Base-by-base conservation (phyloP, 352 stramenopile species). In the Thalassiosira livingstoniorum region DNA sequence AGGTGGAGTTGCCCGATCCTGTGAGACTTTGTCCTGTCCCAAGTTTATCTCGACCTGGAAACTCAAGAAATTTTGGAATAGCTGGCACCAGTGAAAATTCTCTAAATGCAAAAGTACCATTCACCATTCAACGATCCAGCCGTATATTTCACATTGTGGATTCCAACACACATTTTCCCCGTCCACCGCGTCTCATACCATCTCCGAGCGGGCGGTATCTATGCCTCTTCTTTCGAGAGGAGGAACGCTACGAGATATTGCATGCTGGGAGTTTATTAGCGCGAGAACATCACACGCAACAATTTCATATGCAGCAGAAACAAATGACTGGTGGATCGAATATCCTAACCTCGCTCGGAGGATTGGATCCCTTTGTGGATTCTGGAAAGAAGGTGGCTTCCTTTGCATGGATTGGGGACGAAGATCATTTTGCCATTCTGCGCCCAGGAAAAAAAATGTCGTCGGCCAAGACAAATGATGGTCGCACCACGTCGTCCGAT, bases 371-470 rank as follows among this genome's bases (percentile, higher is more conserved):
- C 32, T 81, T 55, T 32, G 84, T 89, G 27, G 84, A 80, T 65
- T 85, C 51, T 31, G 90, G 77, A 61, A 74, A 37, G 45, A 60
- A 80, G n/a, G 77, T 93, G 27, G 51, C 80, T 11, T 89, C 84
- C 15, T 92, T 94, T 85, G 88, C 87, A n/a, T 94, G 90, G 90
- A 54, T 94, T 7, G 90, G 88, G 2, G 85, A 92, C 72, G 81
- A 90, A 39, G 90, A 94, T 61, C 54, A 88, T 4, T 94, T 89
- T 83, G 80, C 81, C 39, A 75, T 94, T 35, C 45, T 94, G 25
- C 81, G 78, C 13, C 11, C 11, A 23, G 11, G n/a, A n/a, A n/a
- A n/a, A n/a, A n/a, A n/a, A n/a, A n/a, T n/a, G n/a, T n/a, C n/a
- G n/a, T n/a, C n/a, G n/a, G n/a, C n/a, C n/a, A n/a, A n/a, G n/a